phyloP scores from a whole-genome alignment of 257 asterid species.

The Jacaranda mimosifolia region DNA sequence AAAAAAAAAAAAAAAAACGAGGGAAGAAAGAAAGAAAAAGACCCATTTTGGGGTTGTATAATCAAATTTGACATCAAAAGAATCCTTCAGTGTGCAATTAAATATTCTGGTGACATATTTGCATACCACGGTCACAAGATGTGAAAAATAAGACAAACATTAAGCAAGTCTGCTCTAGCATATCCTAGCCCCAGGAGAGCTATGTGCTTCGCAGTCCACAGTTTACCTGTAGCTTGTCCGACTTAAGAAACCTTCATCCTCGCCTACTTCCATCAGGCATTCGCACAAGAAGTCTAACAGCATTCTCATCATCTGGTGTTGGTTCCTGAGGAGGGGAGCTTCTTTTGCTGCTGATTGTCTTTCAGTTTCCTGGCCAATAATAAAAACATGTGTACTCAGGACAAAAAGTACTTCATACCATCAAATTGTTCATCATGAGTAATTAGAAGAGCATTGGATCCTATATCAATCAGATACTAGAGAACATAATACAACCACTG shows the following conservation, averaged over 20 bases:
- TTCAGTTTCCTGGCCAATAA: constrained; percentile 70
- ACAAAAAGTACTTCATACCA: constrained; percentile 5
- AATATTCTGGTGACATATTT: too few relatives aligned
- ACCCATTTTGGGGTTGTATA: too few relatives aligned
- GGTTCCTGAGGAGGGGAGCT: constrained; percentile 97
- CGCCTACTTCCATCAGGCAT: constrained; percentile 97
- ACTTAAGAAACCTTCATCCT: constrained; percentile 92
- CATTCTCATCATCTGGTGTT: constrained; percentile 73
- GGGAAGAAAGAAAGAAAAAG: too few relatives aligned
- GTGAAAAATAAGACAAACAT: too few relatives aligned
- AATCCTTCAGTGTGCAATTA: too few relatives aligned
- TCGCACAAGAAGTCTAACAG: constrained; percentile 89
- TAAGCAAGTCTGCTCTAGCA: neutral
- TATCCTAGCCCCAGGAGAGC: neutral
- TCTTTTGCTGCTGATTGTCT: constrained; percentile 92
- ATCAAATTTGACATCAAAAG: too few relatives aligned
- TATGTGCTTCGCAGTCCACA: constrained; percentile 14
- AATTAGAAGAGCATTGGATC: too few relatives aligned
- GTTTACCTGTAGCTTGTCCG: constrained; percentile 86
- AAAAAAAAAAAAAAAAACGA: too few relatives aligned
- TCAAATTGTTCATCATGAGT: constrained; percentile 9
- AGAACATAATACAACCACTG: constrained; percentile 9
- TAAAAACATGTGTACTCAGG: constrained; percentile 23
- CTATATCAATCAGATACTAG: neutral
- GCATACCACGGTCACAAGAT: too few relatives aligned